A percentile compares a stretch with the other conserved stretches of the same genome.
phyloP scores from a whole-genome alignment of 225 moss, liverwort and hornwort species.

The Polytrichum formosum region DNA sequence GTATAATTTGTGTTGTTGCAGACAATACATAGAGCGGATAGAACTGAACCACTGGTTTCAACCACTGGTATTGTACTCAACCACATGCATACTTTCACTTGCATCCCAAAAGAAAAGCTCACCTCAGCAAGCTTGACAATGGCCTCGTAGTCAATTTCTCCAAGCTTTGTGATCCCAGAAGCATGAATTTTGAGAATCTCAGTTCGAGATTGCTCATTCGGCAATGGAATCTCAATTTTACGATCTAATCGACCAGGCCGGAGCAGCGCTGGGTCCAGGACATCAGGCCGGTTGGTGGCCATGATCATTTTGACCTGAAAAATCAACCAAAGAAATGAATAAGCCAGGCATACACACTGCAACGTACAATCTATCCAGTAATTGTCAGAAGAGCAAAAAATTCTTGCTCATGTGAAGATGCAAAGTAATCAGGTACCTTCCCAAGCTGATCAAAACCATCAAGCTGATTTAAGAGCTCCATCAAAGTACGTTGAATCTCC shows the following conservation, averaged over 20 bases:
- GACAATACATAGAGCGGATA: too few species aligned
- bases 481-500: constrained; percentile 85
- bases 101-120: not conserved
- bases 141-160: constrained; percentile 96
- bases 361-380: not conserved
- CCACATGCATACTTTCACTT: too few species aligned
- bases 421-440: constrained; percentile 21
- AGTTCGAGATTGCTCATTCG: constrained; percentile 94
- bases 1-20: too few species aligned
- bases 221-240: constrained; percentile 88
- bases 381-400: not conserved
- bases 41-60: too few species aligned
- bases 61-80: too few species aligned
- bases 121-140: constrained; percentile 98
- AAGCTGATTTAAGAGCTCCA: constrained; percentile 92
- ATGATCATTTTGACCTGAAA: constrained; percentile 88
- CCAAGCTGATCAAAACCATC: constrained; percentile 61
- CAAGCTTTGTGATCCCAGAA: constrained; percentile 86
- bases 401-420: not conserved
- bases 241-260: constrained; percentile 90
- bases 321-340: constrained; percentile 13
- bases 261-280: constrained; percentile 79
- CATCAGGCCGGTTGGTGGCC: constrained; percentile 93
- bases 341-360: not conserved
- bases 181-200: constrained; percentile 98